These are phyloP conservation scores for Phialemonium atrogriseum DNA, from an alignment of 2,329 filamentous ascomycete species.

Conservation along the genomic window DNA sequence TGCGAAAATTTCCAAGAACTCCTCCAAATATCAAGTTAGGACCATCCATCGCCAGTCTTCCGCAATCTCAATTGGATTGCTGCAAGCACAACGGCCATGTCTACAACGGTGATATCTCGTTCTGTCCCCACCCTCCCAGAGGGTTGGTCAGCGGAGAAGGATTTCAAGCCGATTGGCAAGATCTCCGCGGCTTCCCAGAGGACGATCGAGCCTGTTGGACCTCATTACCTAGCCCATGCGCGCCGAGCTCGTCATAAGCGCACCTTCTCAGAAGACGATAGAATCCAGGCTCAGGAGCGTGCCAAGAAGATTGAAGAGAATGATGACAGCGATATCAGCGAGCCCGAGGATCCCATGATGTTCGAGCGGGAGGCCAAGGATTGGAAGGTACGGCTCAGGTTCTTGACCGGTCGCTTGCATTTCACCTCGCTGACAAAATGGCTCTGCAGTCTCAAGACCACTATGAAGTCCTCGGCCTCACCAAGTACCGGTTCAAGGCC, in stretches of 20 bases:
- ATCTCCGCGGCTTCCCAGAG: conserved; percentile 73
- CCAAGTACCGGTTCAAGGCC: conserved; percentile 85
- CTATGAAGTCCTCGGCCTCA: conserved; percentile 90
- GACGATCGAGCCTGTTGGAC: conserved; percentile 90
- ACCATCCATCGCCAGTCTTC: conserved; percentile 10
- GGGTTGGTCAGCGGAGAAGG: conserved; percentile 81
- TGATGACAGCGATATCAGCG: conserved; percentile 79
- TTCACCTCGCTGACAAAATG: not conserved
- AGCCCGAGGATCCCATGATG: conserved; percentile 88
- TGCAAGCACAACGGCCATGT: conserved; percentile 42
- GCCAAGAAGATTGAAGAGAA: conserved; percentile 95
- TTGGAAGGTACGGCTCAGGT: conserved; percentile 70
- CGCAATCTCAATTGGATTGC: conserved; percentile 11
- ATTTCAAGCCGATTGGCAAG: conserved; percentile 77
- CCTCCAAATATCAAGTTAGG: conserved; percentile 8
- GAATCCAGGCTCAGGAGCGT: conserved; percentile 88
- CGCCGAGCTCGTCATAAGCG: conserved; percentile 93
- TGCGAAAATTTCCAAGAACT: conserved; percentile 4
- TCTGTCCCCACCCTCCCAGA: conserved; percentile 68
- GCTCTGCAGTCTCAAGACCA: conserved; percentile 74
- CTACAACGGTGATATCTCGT: conserved; percentile 53
- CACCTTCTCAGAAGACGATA: conserved; percentile 97
- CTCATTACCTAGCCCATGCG: conserved; percentile 95
- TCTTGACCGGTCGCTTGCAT: not conserved
- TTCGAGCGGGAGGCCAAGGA: conserved; percentile 93